Percentiles rank a stretch among this genome's conserved stretches.
These are phyloP conservation scores for Kockiozyma suomiensis DNA, from an alignment of 805 yeast species.

Conservation along the genomic window DNA sequence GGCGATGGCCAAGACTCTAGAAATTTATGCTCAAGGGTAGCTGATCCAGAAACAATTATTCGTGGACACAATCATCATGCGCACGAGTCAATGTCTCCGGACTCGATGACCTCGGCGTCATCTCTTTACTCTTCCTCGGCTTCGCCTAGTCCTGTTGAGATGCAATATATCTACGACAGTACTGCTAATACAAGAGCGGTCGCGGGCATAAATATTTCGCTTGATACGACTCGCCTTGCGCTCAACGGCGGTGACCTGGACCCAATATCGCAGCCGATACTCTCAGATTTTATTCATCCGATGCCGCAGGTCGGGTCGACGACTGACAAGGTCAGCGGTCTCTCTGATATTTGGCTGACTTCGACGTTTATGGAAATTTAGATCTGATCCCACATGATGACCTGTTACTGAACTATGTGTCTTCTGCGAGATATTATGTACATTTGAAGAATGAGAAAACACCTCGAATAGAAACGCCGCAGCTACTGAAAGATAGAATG, in stretches of 20 bases:
- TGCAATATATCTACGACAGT: constrained; percentile 9
- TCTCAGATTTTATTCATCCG: not conserved
- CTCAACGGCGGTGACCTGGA: not conserved
- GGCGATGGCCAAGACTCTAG: not conserved
- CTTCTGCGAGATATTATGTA: too few relatives aligned
- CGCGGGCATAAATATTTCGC: not conserved
- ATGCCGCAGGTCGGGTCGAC: not conserved
- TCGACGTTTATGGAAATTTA: constrained; percentile 16
- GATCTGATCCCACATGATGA: too few relatives aligned
- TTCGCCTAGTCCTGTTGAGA: constrained; percentile 22
- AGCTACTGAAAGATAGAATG: too few relatives aligned
- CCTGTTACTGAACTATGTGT: too few relatives aligned
- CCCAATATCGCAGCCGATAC: constrained; percentile 2
- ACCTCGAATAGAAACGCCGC: too few relatives aligned
- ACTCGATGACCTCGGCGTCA: constrained; percentile 25
- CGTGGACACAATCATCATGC: constrained; percentile 12
- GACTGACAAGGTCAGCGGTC: constrained; percentile 8
- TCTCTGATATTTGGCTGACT: constrained; percentile 25
- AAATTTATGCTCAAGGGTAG: not conserved
- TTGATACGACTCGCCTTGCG: not conserved
- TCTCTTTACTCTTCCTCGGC: constrained; percentile 22
- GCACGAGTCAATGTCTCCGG: constrained; percentile 25
- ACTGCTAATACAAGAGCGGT: not conserved
- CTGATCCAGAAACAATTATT: constrained; percentile 28
- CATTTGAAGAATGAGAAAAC: too few relatives aligned